Base-by-base conservation (phyloP, 1,284 basidiomycete species). In the Erythrobasidium hasegawianum region DNA sequence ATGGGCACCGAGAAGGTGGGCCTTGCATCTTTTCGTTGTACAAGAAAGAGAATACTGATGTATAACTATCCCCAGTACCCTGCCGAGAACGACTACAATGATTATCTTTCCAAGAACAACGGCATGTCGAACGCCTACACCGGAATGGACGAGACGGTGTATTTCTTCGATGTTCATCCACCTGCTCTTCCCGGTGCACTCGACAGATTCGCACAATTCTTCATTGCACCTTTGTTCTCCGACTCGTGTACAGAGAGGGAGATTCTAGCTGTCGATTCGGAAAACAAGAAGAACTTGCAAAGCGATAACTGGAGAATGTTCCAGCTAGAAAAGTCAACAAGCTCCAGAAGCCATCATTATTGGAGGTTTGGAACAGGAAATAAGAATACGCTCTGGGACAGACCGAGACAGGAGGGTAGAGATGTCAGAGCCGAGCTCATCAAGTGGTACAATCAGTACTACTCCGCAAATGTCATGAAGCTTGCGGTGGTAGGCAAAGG, bases 231-330 rank as follows among this genome's bases (percentile, higher is more conserved):
- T 0, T 83, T 96, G 58, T 98, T 99, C 76, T 81, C 89, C 11
- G 85, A 88, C 0, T 90, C 89, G 16, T 95, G 95, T 77, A 95
- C 95, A 0, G 85, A 88, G 59, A 85, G 96, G 53, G 96, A 99
- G 79, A 85, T 97, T 71, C 93, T 94, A 72, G 96, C 96, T 1
- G 96, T 99, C 40, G 89, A 98, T 76, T 97, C 93, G 0, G 96
- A 99, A 77, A 89, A 98, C 83, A 93, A 92, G 81, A 98, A 98
- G 82, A 98, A 98, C 76, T 83, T 92, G 58, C 95, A 97, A 78
- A 82, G 81, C n/a, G 95, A 98, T 77, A 81, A 88, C 75, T 97
- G 94, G 93, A 85, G 96, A n/a, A 86, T 94, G 64, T 97, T 90
- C 79, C 96, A 99, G 79, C 81, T 97, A 26, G 93, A 92, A 79